Conservation (phyloP, 2,329 filamentous ascomycete species). For the Coniosporium uncinatum region DNA sequence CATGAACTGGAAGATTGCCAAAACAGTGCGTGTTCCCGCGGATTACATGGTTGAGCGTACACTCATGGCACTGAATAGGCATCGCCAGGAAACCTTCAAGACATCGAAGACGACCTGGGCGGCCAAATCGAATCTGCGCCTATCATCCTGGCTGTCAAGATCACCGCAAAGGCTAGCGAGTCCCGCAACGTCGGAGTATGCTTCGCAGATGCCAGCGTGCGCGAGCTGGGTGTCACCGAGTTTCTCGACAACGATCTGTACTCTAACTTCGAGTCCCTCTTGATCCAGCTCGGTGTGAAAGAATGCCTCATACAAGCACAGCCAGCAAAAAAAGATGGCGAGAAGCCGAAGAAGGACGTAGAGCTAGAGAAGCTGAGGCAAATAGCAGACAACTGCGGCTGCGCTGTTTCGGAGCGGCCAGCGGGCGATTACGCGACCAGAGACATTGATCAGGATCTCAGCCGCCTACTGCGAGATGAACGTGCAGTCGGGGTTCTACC, state of each 20-base stretch:
- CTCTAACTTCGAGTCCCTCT: conserved; percentile 93
- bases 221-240: conserved; percentile 94
- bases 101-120: conserved; percentile 93
- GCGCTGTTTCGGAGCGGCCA: conserved; percentile 80
- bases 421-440: conserved; percentile 75
- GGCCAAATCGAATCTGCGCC: conserved; percentile 83
- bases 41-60: neutral
- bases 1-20: conserved; percentile 88
- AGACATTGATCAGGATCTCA: conserved; percentile 94
- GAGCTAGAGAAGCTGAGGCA: conserved; percentile 83
- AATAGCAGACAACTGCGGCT: conserved; percentile 89
- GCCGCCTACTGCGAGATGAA: conserved; percentile 83
- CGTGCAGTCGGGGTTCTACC: conserved; percentile 70
- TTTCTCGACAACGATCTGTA: conserved; percentile 61
- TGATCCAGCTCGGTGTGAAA: conserved; percentile 94
- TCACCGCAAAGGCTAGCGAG: conserved; percentile 82
- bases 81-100: conserved; percentile 93
- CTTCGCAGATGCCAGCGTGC: conserved; percentile 94
- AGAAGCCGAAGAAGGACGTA: conserved; percentile 76
- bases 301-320: conserved; percentile 83
- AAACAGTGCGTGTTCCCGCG: conserved; percentile 37
- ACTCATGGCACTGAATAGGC: conserved; percentile 43
- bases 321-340: too few relatives aligned
- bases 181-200: conserved; percentile 88
- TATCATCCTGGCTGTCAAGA: conserved; percentile 93